These are phyloP conservation scores for Lepiota venenata DNA, from an alignment of 768 basidiomycete genomes.

Conservation along the genomic window DNA sequence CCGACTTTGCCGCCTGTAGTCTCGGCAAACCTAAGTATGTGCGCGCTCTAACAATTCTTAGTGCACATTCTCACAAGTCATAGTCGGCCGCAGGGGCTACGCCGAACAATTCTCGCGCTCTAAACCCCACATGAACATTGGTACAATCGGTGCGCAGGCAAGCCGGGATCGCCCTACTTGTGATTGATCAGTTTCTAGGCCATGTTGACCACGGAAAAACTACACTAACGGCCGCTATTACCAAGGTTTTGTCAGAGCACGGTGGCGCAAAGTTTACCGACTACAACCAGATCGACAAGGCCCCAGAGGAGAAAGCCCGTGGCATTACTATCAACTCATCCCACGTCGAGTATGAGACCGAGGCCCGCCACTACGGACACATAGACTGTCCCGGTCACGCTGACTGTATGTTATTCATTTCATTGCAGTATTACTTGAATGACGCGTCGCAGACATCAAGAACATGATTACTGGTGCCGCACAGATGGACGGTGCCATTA, in stretches of 20 bases:
- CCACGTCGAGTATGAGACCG: slow-evolving; percentile 98
- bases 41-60: slow-evolving; percentile 10
- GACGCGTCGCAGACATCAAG: slow-evolving; percentile 66
- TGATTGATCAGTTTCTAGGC: slow-evolving; percentile 37
- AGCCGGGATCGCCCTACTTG: neutral
- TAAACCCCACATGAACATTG: slow-evolving; percentile 95
- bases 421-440: slow-evolving; percentile 9
- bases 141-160: slow-evolving; percentile 70
- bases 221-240: slow-evolving; percentile 93
- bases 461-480: slow-evolving; percentile 99
- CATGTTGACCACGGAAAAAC: slow-evolving; percentile 99
- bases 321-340: slow-evolving; percentile 99
- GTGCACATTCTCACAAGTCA: neutral
- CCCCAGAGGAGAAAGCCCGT: slow-evolving; percentile 98
- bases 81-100: slow-evolving; percentile 65
- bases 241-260: slow-evolving; percentile 79
- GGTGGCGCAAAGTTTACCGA: slow-evolving; percentile 89
- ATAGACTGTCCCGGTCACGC: slow-evolving; percentile 98
- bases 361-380: slow-evolving; percentile 88
- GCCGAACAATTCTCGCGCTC: slow-evolving; percentile 73
- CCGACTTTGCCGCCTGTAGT: slow-evolving; percentile 21
- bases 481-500: slow-evolving; percentile 95
- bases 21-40: slow-evolving; percentile 25
- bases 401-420: slow-evolving; percentile 61
- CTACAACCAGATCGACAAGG: slow-evolving; percentile 98